Conservation (phyloP, 768 basidiomycete genomes). For the Boletus barrowsii region DNA sequence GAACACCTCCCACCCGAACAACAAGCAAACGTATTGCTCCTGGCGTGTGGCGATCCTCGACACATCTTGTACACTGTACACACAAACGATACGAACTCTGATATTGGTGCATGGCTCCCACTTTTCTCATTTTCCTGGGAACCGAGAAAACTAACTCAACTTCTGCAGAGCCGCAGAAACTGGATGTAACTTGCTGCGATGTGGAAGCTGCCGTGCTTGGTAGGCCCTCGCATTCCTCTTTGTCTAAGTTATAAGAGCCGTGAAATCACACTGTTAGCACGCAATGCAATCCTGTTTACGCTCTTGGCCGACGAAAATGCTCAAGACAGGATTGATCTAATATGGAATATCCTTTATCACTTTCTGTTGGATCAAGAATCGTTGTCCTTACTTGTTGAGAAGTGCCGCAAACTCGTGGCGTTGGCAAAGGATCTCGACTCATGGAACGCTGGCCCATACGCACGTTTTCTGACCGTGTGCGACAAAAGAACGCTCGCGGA, state of each 20-base stretch:
- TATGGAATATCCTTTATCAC: conserved; percentile 35
- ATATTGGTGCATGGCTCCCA: conserved; percentile 6
- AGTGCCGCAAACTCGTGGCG: conserved; percentile 24
- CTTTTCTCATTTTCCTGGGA: background rate
- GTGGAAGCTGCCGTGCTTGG: conserved; percentile 29
- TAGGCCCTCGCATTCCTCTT: conserved; percentile 4
- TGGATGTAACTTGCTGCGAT: conserved; percentile 32
- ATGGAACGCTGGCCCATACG: conserved; percentile 29
- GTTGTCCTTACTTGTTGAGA: conserved; percentile 23
- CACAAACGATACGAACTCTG: conserved; percentile 8
- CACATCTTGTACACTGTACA: conserved; percentile 50
- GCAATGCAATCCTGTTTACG: conserved; percentile 28
- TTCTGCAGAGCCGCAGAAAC: conserved; percentile 20
- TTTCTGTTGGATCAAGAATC: conserved; percentile 24
- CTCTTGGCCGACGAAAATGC: conserved; percentile 25
- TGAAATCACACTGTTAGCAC: conserved; percentile 16
- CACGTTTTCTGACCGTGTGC: conserved; percentile 23
- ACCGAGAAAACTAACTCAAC: background rate
- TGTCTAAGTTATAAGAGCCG: background rate
- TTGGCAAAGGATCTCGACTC: conserved; percentile 16
- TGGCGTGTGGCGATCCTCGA: conserved; percentile 58
- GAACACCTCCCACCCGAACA: conserved; percentile 46
- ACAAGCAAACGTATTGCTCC: conserved; percentile 46
- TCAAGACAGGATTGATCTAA: conserved; percentile 11
- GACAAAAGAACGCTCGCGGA: conserved; percentile 23